Evolutionary conservation across 306 rosid species (phyloP), one percentile per base, ranked within the genome.

Genomic region (Malus sieversii): DNA sequence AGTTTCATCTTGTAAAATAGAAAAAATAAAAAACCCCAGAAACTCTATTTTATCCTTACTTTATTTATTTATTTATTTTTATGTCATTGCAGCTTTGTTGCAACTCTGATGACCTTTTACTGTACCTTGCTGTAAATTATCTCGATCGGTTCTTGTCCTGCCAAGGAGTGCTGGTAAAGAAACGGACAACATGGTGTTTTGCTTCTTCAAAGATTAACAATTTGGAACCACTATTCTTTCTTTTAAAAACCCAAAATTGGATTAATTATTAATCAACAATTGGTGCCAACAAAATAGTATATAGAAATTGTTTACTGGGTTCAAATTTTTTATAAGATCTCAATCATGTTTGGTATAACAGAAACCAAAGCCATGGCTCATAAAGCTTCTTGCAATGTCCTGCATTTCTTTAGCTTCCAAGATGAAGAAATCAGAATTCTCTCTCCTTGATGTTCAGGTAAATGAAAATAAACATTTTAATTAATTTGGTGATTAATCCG

Each of bases 401-500:
- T 92, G 98, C 77, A 85, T 89, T 77, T 90, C 97, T 66, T 80
- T 95, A 16, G 97, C 97, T 73, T 86, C 90, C 23, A 95, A 95
- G 85, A 95, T 95, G 98, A 81, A 81, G 82, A 78, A 88, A 84
- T 77, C 87, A 38, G 93, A 90, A 53, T 82, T 77, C 71, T 86
- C 88, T 53, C 73, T 82, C 70, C 38, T 70, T 69, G 87, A 86
- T 80, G 83, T 86, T 25, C 96, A 94, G 90, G 98, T 92, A 84
- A 48, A 57, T 57, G n/a, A 79, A 67, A 46, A 18, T 59, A 12
- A 8, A 58, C 5, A 12, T 8, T 53, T 12, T 35, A 16, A 19
- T 27, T 61, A 61, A 14, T 61, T 10, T 2, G 64, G 13, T 11
- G 15, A 11, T 22, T 23, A 8, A 59, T 11, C 18, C 8, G 7